Conservation (phyloP, 371 early-diverging fungal genomes). For the Apophysomyces trapeziformis region DNA sequence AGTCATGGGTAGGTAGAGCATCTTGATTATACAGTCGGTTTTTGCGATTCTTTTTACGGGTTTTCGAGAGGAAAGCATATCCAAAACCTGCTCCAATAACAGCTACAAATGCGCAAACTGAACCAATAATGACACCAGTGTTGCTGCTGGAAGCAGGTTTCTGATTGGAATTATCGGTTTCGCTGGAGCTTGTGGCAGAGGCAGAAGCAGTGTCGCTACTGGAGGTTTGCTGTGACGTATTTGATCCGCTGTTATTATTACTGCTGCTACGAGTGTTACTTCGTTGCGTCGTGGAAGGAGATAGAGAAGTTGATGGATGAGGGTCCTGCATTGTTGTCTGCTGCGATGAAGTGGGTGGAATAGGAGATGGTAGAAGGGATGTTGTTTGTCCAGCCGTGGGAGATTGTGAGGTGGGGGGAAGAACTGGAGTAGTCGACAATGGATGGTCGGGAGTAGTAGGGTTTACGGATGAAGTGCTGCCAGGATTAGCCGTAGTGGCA, state of each 20-base stretch:
- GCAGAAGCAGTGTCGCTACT: conserved; percentile 12
- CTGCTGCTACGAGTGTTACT: conserved; percentile 2
- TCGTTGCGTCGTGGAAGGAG: neutral
- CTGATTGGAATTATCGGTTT: neutral
- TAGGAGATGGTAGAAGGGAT: neutral
- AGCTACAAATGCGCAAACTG: conserved; percentile 44
- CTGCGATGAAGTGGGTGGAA: conserved; percentile 15
- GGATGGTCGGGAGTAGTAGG: conserved; percentile 1
- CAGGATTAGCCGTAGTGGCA: neutral
- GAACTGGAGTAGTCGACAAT: neutral
- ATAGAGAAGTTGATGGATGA: conserved; percentile 1
- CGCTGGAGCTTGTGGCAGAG: conserved; percentile 6
- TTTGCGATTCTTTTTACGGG: conserved; percentile 34
- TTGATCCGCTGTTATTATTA: neutral
- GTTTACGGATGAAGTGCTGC: neutral
- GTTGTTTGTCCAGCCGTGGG: neutral
- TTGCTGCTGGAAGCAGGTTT: conserved; percentile 19
- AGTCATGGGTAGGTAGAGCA: conserved; percentile 18
- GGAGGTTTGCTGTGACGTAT: conserved; percentile 10
- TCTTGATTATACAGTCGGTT: conserved; percentile 31
- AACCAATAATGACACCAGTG: conserved; percentile 46
- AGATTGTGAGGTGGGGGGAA: neutral
- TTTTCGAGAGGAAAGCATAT: conserved; percentile 44
- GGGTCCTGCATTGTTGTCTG: conserved; percentile 1
- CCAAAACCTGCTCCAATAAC: conserved; percentile 46